Percentiles rank a stretch among this genome's conserved stretches.
Conservation (phyloP, 2,329 filamentous ascomycete species). For the Aspergillus sojae region DNA sequence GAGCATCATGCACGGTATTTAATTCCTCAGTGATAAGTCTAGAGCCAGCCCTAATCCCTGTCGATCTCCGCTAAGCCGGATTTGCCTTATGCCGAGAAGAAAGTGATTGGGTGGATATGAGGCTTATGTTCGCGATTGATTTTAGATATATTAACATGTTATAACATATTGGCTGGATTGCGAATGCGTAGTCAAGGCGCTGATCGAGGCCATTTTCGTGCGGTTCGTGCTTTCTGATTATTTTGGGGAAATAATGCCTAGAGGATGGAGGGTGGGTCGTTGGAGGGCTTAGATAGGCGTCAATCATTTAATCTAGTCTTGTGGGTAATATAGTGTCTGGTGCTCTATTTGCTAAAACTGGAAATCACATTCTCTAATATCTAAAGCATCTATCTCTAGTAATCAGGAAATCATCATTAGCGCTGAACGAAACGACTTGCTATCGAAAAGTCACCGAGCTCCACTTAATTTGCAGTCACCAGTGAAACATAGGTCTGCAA, state of each 20-base stretch:
- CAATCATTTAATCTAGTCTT: neutral
- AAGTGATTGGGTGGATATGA: neutral
- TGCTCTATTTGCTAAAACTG: neutral
- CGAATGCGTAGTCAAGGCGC: neutral
- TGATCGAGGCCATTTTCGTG: neutral
- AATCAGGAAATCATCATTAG: neutral
- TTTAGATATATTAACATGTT: neutral
- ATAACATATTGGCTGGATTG: neutral
- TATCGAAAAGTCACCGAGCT: neutral
- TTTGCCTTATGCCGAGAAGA: neutral
- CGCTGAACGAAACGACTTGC: neutral
- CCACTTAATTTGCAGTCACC: neutral
- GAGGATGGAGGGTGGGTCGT: too few species aligned
- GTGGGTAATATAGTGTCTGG: neutral
- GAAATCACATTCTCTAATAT: neutral
- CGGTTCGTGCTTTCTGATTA: neutral
- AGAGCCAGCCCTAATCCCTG: neutral
- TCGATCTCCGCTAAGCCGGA: neutral
- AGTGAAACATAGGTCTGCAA: constrained; percentile 1
- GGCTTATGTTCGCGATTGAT: neutral
- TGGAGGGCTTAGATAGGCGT: neutral
- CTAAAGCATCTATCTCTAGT: neutral
- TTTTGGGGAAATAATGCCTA: neutral
- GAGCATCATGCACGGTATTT: too few species aligned
- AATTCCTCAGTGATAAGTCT: neutral